Evolutionary conservation across 2,329 filamentous ascomycete genomes (phyloP).

Genomic region (Monosporascus cannonballus): DNA sequence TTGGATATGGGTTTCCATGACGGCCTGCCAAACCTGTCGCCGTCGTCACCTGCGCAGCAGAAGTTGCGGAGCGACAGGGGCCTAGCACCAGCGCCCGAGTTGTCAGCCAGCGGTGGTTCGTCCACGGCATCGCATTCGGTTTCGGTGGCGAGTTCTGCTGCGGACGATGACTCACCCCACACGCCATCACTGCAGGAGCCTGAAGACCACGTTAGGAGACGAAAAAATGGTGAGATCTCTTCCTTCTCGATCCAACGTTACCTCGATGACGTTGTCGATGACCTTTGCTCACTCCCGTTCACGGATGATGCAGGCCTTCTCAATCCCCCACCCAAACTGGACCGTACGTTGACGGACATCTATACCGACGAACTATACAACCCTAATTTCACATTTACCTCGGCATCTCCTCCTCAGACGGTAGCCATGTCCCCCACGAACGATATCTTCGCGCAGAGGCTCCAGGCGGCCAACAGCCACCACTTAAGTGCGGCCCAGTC

Average conservation of each 20-base stretch:
- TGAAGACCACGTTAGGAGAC: constrained; percentile 36
- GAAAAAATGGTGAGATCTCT: constrained; percentile 48
- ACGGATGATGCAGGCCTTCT: constrained; percentile 50
- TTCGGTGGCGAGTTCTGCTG: constrained; percentile 52
- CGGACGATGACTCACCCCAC: constrained; percentile 52
- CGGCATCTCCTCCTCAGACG: constrained; percentile 43
- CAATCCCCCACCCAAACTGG: constrained; percentile 61
- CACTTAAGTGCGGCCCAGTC: constrained; percentile 56
- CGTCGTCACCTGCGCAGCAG: constrained; percentile 31
- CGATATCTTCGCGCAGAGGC: constrained; percentile 64
- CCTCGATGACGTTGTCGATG: constrained; percentile 32
- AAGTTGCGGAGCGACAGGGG: constrained; percentile 35
- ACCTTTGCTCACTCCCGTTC: constrained; percentile 61
- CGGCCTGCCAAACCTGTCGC: constrained; percentile 18
- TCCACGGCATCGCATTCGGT: constrained; percentile 41
- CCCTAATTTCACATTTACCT: constrained; percentile 55
- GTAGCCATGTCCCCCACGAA: constrained; percentile 46
- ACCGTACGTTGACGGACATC: constrained; percentile 79
- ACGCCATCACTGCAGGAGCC: constrained; percentile 47
- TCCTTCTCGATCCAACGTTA: constrained; percentile 16
- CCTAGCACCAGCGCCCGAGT: constrained; percentile 40
- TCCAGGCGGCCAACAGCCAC: constrained; percentile 74
- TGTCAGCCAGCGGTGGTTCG: constrained; percentile 27
- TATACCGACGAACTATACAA: constrained; percentile 83
- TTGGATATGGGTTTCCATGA: constrained; percentile 30